phyloP scores from a whole-genome alignment of 106 monocot species.

The Posidonia australis region DNA sequence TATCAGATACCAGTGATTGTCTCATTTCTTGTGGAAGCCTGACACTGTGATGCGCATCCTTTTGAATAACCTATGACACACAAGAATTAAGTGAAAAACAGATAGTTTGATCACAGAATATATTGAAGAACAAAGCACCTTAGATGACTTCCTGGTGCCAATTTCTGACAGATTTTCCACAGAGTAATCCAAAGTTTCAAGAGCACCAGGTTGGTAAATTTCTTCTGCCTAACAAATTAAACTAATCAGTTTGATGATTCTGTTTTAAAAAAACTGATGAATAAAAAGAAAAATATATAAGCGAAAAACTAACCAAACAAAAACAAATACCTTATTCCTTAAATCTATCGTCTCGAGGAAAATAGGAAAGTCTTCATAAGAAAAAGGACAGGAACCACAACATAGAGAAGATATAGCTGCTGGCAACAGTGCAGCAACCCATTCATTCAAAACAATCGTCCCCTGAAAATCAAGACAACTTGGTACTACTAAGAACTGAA shows the following conservation, averaged over 20 bases:
- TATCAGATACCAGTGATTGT: constrained; percentile 44
- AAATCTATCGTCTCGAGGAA: constrained; percentile 3
- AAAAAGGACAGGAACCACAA: constrained; percentile 45
- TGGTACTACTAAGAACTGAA: too few species aligned
- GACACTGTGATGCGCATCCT: constrained; percentile 8
- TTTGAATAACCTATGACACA: neutral
- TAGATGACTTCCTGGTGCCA: constrained; percentile 6
- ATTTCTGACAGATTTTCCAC: constrained; percentile 56
- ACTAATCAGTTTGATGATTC: neutral
- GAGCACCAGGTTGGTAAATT: constrained; percentile 3
- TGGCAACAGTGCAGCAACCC: constrained; percentile 36
- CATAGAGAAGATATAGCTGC: constrained; percentile 61
- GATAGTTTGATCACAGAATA: neutral
- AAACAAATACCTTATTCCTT: constrained; percentile 28
- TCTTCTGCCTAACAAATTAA: constrained; percentile 10
- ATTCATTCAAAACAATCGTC: constrained; percentile 39
- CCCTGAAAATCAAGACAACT: too few species aligned
- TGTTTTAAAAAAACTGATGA: neutral
- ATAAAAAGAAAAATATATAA: neutral
- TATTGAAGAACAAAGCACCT: constrained; percentile 29
- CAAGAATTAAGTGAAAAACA: neutral
- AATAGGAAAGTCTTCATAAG: constrained; percentile 8
- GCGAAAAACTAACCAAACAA: neutral
- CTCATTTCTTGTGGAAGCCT: constrained; percentile 50
- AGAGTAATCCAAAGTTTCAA: constrained; percentile 34